Evolutionary conservation across 2,329 filamentous ascomycete species (phyloP).

Genomic region (Colletotrichum sp.): DNA sequence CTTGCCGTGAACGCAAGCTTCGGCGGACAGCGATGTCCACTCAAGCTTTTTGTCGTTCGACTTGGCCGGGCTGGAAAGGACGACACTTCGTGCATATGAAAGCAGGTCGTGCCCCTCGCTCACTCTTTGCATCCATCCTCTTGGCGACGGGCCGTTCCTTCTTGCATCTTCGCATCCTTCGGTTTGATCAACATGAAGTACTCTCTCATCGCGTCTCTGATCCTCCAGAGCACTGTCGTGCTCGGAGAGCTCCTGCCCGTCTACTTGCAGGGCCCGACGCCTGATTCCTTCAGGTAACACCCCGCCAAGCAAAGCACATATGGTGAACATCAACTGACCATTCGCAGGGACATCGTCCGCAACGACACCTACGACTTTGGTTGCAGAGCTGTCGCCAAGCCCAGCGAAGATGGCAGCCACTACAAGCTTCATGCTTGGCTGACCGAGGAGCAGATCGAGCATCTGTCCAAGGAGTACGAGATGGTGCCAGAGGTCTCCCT

Average conservation of each 20-base stretch:
- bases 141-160: background rate
- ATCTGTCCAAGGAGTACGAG: conserved; percentile 14
- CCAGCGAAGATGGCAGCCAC: conserved; percentile 7
- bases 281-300: background rate
- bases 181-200: conserved; percentile 4
- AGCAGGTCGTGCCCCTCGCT: background rate
- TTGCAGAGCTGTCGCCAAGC: conserved; percentile 13
- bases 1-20: background rate
- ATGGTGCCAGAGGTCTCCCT: background rate
- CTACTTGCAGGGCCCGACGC: conserved; percentile 1
- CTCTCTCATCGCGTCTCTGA: conserved; percentile 10
- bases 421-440: conserved; percentile 16
- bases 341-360: conserved; percentile 1
- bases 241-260: conserved; percentile 8
- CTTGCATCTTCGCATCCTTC: background rate
- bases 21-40: background rate
- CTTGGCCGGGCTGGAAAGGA: background rate
- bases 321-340: background rate
- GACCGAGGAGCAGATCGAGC: conserved; percentile 7
- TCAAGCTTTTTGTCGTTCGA: background rate
- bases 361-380: conserved; percentile 16
- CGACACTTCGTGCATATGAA: background rate
- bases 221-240: conserved; percentile 5
- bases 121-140: background rate
- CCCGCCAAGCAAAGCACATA: background rate